Percentiles rank a stretch among this genome's conserved stretches.
phyloP scores from a whole-genome alignment of 345 rosid species.

The Excoecaria agallocha region DNA sequence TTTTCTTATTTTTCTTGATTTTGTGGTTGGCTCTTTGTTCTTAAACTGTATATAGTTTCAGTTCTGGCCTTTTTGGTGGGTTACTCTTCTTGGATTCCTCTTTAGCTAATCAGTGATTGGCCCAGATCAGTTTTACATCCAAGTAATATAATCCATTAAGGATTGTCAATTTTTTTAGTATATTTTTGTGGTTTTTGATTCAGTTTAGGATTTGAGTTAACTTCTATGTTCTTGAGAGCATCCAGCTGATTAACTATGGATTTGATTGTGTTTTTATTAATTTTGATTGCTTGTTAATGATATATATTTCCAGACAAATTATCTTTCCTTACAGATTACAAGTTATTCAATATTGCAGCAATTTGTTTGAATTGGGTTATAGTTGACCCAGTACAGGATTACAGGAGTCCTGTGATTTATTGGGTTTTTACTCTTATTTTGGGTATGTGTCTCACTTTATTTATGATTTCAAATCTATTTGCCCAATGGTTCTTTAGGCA shows the following conservation, averaged over 20 bases:
- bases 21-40: too few species aligned
- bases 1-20: too few species aligned
- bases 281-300: neutral
- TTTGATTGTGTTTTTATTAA: slow-evolving; percentile 2
- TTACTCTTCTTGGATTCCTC: slow-evolving; percentile 15
- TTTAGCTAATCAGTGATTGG: slow-evolving; percentile 19
- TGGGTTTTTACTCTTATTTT: neutral
- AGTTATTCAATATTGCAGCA: neutral
- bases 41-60: too few species aligned
- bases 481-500: neutral
- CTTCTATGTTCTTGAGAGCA: slow-evolving; percentile 13
- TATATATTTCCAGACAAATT: neutral
- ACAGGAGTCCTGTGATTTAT: neutral
- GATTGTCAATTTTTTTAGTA: slow-evolving; percentile 8
- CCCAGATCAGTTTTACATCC: slow-evolving; percentile 49
- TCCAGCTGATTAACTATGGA: slow-evolving; percentile 17
- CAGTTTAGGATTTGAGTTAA: slow-evolving; percentile 24
- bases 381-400: slow-evolving; percentile 9
- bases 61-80: too few species aligned
- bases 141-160: slow-evolving; percentile 38
- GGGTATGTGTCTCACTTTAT: neutral
- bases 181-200: slow-evolving; percentile 16
- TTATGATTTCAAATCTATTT: neutral
- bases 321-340: neutral
- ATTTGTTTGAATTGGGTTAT: neutral